Conservation (phyloP, 1,284 basidiomycete genomes). For the Sanghuangporus weigelae region DNA sequence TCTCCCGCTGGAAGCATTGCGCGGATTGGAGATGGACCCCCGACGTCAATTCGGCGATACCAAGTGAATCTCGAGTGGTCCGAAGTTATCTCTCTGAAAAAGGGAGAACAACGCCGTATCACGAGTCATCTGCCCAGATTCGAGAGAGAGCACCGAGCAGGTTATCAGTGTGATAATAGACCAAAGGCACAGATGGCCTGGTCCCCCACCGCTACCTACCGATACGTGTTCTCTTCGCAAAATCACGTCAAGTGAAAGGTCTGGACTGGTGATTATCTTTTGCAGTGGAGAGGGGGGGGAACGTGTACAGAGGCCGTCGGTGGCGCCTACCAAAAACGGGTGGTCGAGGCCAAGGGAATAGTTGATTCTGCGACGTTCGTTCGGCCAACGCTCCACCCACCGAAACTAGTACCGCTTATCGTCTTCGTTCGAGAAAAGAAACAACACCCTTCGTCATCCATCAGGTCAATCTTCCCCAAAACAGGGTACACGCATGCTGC, state of each 20-base stretch:
- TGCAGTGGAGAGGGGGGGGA: too few species aligned
- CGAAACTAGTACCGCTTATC: neutral
- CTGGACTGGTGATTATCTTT: too few species aligned
- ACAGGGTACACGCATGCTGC: neutral
- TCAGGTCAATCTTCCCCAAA: neutral
- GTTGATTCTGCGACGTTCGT: too few species aligned
- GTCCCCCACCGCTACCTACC: too few species aligned
- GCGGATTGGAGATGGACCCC: neutral
- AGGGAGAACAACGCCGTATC: neutral
- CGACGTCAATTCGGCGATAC: neutral
- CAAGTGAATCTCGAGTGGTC: neutral
- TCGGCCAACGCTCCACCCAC: too few species aligned
- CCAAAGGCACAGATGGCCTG: too few species aligned
- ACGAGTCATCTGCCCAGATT: neutral
- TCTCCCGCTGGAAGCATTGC: too few species aligned
- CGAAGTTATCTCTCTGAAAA: neutral
- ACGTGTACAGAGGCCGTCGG: too few species aligned
- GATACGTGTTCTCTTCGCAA: too few species aligned
- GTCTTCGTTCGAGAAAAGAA: neutral
- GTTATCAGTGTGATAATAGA: neutral
- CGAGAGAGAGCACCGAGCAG: neutral
- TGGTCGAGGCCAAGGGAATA: too few species aligned
- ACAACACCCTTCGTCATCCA: constrained; percentile 4
- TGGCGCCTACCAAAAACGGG: too few species aligned
- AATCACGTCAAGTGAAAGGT: too few species aligned